Conservation (phyloP, 345 rosid species). For the Bruguiera parviflora region DNA sequence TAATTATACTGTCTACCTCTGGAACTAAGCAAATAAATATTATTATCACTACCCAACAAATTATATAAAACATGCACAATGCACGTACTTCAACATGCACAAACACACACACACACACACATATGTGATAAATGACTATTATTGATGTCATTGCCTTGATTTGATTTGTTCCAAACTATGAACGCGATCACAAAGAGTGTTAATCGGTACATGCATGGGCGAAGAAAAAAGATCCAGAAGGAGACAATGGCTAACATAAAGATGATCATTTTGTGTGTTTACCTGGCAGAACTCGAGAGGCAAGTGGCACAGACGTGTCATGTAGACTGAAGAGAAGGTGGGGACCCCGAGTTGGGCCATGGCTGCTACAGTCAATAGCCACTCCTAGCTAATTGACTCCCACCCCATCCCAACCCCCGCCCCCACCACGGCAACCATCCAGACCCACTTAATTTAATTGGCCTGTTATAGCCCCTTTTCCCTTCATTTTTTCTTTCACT, state of each 20-base stretch:
- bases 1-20: too few species aligned
- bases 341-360: constrained; percentile 8
- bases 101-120: too few species aligned
- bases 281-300: constrained; percentile 5
- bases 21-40: too few species aligned
- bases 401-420: too few species aligned
- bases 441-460: neutral
- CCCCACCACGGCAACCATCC: neutral
- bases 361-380: constrained; percentile 11
- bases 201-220: neutral
- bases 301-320: constrained; percentile 27
- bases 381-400: neutral
- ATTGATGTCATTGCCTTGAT: too few species aligned
- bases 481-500: neutral
- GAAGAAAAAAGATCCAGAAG: neutral
- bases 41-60: too few species aligned
- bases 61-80: too few species aligned
- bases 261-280: neutral
- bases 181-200: neutral
- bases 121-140: too few species aligned
- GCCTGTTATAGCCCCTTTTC: neutral
- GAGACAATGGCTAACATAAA: neutral
- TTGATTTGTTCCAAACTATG: too few species aligned
- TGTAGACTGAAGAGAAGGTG: neutral
- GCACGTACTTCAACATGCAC: too few species aligned